These are phyloP conservation scores for Nyctanthes arbortristis DNA, from an alignment of 257 asterid genomes.

Conservation along the genomic window DNA sequence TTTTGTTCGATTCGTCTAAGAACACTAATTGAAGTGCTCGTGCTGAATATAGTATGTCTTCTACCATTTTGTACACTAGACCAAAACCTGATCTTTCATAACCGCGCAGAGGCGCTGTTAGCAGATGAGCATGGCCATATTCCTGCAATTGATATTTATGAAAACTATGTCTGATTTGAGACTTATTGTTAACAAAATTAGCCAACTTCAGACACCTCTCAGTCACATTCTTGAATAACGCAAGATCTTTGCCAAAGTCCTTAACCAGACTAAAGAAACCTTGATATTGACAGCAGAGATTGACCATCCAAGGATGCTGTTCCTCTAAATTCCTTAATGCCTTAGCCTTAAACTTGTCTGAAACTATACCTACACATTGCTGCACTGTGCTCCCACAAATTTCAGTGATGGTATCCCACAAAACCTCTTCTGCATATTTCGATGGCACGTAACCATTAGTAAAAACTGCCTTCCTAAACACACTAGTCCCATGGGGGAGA, in stretches of 20 bases:
- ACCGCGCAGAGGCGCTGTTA: slow-evolving; percentile 53
- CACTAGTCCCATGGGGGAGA: slow-evolving; percentile 93
- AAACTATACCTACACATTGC: slow-evolving; percentile 90
- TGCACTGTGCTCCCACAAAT: slow-evolving; percentile 67
- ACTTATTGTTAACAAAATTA: slow-evolving; percentile 61
- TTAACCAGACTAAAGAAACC: slow-evolving; percentile 69
- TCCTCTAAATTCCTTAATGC: slow-evolving; percentile 74
- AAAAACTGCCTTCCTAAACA: slow-evolving; percentile 72
- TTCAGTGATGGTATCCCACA: slow-evolving; percentile 83
- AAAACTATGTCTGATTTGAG: slow-evolving; percentile 65
- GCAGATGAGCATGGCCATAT: slow-evolving; percentile 66
- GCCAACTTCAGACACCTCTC: slow-evolving; percentile 70
- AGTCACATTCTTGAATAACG: slow-evolving; percentile 65
- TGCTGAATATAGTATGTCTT: slow-evolving; percentile 83
- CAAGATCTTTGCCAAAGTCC: slow-evolving; percentile 80
- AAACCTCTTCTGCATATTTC: slow-evolving; percentile 78
- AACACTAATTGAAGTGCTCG: slow-evolving; percentile 78
- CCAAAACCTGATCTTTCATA: slow-evolving; percentile 60
- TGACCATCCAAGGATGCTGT: slow-evolving; percentile 94
- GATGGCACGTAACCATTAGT: slow-evolving; percentile 64
- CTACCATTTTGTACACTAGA: slow-evolving; percentile 53
- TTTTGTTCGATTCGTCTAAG: slow-evolving; percentile 72
- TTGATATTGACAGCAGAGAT: slow-evolving; percentile 80
- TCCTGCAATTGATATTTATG: slow-evolving; percentile 86
- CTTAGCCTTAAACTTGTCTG: slow-evolving; percentile 84